Evolutionary conservation across 805 yeast genomes (phyloP), one percentile per base, ranked within the genome.

Genomic region (Spathaspora hagerdaliae): DNA sequence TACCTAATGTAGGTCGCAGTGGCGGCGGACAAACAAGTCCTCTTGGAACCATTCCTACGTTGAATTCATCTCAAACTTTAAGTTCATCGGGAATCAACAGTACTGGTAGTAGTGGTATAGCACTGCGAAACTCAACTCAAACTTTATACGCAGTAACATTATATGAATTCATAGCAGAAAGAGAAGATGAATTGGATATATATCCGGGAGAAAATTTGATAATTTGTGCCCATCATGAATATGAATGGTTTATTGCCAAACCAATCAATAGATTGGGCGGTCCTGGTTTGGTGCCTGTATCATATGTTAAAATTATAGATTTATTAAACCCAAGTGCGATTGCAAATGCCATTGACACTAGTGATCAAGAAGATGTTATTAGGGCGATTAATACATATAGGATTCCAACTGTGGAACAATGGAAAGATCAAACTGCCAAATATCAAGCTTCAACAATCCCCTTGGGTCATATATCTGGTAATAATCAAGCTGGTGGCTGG

Each of bases 181-280:
- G 82, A 43, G 74, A 75, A 6, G 99, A 95, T 67, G 99, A 94
- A 65, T 75, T 94, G 52, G 84, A 85, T 51, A 88, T 92, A 2
- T 59, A 65, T 27, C 87, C 87, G 1, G 97, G 97, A 34, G 99
- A 94, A 57, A 85, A 87, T 56, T 77, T 94, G 50, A 87, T 91
- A 29, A 81, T 95, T 10, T 92, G 97, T 66, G 99, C 99, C 2
- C 97, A 92, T 65, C 96, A 92, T 60, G 90, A 89, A 45, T 86
- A 75, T 52, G 99, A 95, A 67, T 94, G 99, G 99, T 91, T 90
- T 56, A 94, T 94, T 48, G 98, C 97, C 5, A 94, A 94, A 63
- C 97, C 97, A 11, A 87, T 94, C 37, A 95, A 92, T 48, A 74
- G 97, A 44, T 72, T 94, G 34, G 98, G 99, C 26, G 99, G 97